Base-by-base conservation (phyloP, 2,329 filamentous ascomycete genomes). In the Colletotrichum aenigma region DNA sequence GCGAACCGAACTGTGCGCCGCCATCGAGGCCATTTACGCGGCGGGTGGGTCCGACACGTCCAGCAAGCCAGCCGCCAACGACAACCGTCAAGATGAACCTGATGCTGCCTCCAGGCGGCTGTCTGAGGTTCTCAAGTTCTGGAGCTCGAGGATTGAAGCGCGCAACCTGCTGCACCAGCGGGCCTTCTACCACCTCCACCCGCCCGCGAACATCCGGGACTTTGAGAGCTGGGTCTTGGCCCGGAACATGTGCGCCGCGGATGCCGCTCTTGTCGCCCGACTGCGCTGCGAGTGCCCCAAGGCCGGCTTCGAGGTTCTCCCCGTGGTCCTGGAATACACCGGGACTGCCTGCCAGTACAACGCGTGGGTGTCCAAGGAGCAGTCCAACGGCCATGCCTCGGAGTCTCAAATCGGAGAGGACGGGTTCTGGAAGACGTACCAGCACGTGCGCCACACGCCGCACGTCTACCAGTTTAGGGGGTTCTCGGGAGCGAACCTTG, bases 1-100 rank as follows among this genome's bases (percentile, higher is more conserved):
- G 34, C 64, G 70, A 58, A 38, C 18, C 18, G 43, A 34, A 38
- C 43, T 76, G 16, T 58, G 60, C 70, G 58, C 55, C 21, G 65
- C 74, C 21, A 68, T 76, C 24, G 74, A 76, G 24, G 28, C 70
- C 21, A 43, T 76, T 69, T 74, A 76, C 70, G 70, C 74, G 55
- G 43, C 28, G 15, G 38, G 55, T 68, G 64, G 55, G 43, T 30
- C 70, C 38, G 38, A 75, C 32, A 58, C 64, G 69, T 67, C 69
- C 34, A 24, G 26, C 21, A 69, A 30, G 61, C 52, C 55, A 15
- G n/a, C 43, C n/a, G 43, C 43, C 30, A 7, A 52, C 28, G 32
- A 48, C 43, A n/a, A 52, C n/a, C 74, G 3, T 24, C 24, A 24
- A 32, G 38, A 64, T 61, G 34, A 34, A 24, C 38, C 18, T n/a